Base-by-base conservation (phyloP, 768 basidiomycete species). In the Auriscalpium orientale region DNA sequence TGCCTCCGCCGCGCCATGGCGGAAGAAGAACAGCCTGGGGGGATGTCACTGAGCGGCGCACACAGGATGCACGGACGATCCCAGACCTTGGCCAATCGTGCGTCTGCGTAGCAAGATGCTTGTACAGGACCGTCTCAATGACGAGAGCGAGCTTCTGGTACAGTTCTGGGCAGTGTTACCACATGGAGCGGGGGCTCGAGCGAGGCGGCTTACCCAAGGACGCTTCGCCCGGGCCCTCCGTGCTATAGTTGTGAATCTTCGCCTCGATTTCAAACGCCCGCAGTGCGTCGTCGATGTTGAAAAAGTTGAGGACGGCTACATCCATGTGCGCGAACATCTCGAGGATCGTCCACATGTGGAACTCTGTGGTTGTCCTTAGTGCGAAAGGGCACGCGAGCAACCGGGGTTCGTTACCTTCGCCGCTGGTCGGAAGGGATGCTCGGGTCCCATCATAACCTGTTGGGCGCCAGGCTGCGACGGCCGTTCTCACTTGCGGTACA, bases 241-340 rank as follows among this genome's bases (percentile, higher is more conserved):
- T 48, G 6, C 65, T 73, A 53, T 53, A 72, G 49, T 61, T 73
- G 60, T 72, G 75, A 6, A 74, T n/a, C n/a, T n/a, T n/a, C n/a
- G n/a, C 68, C 13, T 68, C 66, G 6, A 79, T 73, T 3, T 72
- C 65, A 53, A 85, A 74, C 0, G 76, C 76, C 2, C 74, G 68
- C 22, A 87, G 67, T 6, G 76, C 70, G 11, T 76, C 72, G 35
- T 78, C 78, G 43, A 82, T 79, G 35, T 79, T 74, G 20, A 89
- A 75, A 38, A 80, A 76, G 36, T 78, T 75, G 11, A 88, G 64
- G 13, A 77, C 73, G 6, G 81, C 85, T 11, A 87, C 71, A 60
- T 90, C 87, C 74, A 90, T 77, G 60, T 87, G 80, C 2, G 80
- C 78, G 65, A 84, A 87, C 46, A 85, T 74, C 65, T 88, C 86